Evolutionary conservation across 2,329 filamentous ascomycete species (phyloP).

Genomic region (Onygena corvina): DNA sequence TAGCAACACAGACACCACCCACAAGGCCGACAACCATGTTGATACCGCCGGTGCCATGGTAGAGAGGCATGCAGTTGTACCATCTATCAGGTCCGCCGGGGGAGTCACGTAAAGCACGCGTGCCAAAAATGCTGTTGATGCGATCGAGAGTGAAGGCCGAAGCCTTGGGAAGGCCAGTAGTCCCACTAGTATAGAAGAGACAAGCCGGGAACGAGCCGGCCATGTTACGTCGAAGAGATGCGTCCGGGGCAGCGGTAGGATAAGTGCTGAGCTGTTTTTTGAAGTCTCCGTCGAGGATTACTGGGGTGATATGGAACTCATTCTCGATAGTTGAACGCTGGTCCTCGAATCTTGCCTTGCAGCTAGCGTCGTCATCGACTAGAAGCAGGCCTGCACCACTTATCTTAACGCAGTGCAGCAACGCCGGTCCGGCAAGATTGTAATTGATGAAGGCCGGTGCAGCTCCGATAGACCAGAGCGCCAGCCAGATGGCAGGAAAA

Average conservation of each 20-base stretch:
- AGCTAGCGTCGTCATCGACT: conserved; percentile 45
- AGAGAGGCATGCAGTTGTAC: conserved; percentile 67
- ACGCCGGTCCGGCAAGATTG: conserved; percentile 50
- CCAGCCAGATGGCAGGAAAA: conserved; percentile 55
- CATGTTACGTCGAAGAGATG: conserved; percentile 44
- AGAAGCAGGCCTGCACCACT: conserved; percentile 46
- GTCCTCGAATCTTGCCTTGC: conserved; percentile 47
- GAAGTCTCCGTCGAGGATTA: conserved; percentile 41
- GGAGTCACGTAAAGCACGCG: conserved; percentile 25
- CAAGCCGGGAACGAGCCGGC: conserved; percentile 45
- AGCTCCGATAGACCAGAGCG: conserved; percentile 52
- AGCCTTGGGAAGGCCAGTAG: conserved; percentile 64
- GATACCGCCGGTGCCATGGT: conserved; percentile 62
- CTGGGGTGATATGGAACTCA: conserved; percentile 48
- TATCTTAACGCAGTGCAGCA: conserved; percentile 54
- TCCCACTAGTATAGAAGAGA: conserved; percentile 64
- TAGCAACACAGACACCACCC: conserved; percentile 34
- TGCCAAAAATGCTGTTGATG: conserved; percentile 29
- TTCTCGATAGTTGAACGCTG: conserved; percentile 37
- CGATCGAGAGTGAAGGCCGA: conserved; percentile 48
- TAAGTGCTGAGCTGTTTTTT: conserved; percentile 39
- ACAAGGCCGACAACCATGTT: conserved; percentile 45
- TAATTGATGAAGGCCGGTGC: conserved; percentile 62
- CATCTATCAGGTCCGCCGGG: conserved; percentile 43
- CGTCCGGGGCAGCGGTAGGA: conserved; percentile 41